Conservation (phyloP, 1,284 basidiomycete species). For the Earliella scabrosa region DNA sequence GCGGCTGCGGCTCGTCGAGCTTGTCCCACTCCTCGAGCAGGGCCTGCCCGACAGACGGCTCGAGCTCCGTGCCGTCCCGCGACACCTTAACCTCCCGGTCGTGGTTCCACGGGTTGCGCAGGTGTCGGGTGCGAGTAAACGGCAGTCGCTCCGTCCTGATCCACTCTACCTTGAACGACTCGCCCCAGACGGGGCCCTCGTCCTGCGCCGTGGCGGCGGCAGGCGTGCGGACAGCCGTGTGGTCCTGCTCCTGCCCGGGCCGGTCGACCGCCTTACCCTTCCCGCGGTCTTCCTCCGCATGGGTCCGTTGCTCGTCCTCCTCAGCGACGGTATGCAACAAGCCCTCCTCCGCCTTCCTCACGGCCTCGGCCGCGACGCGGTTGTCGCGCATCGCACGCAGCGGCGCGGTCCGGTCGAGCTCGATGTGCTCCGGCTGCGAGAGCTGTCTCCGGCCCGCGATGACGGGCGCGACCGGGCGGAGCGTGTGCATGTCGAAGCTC, state of each 20-base stretch:
- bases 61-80: slow-evolving; percentile 90
- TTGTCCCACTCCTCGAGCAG: slow-evolving; percentile 81
- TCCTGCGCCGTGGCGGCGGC: slow-evolving; percentile 24
- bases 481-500: slow-evolving; percentile 36
- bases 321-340: slow-evolving; percentile 28
- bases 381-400: slow-evolving; percentile 40
- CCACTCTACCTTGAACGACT: slow-evolving; percentile 88
- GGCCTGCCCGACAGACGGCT: slow-evolving; percentile 76
- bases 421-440: slow-evolving; percentile 34
- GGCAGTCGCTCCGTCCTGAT: slow-evolving; percentile 75
- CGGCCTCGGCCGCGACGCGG: slow-evolving; percentile 9
- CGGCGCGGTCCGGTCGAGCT: slow-evolving; percentile 49
- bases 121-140: slow-evolving; percentile 77
- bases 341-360: slow-evolving; percentile 12
- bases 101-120: slow-evolving; percentile 94
- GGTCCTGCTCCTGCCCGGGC: background rate
- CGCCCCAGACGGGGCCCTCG: slow-evolving; percentile 59
- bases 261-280: slow-evolving; percentile 17
- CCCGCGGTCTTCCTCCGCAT: background rate
- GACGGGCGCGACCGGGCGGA: slow-evolving; percentile 9
- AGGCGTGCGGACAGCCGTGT: background rate
- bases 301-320: slow-evolving; percentile 28
- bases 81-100: slow-evolving; percentile 92
- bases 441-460: slow-evolving; percentile 10
- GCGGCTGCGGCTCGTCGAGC: slow-evolving; percentile 25